A percentile compares a stretch with the other conserved stretches of the same genome.
These are phyloP conservation scores for Phytophthora cajani DNA, from an alignment of 352 stramenopile genomes.

Conservation along the genomic window DNA sequence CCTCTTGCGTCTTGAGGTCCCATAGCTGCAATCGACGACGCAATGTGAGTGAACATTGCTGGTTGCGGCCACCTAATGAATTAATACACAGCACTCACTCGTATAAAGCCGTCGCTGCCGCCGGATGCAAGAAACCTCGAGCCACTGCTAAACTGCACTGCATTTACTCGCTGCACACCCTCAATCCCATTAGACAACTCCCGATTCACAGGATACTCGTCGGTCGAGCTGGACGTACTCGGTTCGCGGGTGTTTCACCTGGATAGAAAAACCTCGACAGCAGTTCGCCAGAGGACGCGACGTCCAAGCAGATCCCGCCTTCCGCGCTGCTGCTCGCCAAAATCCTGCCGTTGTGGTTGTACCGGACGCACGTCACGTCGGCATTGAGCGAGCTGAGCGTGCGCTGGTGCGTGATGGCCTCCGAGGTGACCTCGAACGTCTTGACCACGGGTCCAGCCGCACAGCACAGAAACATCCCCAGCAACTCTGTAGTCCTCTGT, in stretches of 20 bases:
- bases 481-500: neutral
- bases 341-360: slow-evolving; percentile 79
- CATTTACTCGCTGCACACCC: slow-evolving; percentile 55
- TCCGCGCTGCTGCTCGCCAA: slow-evolving; percentile 69
- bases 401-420: slow-evolving; percentile 51
- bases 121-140: slow-evolving; percentile 73
- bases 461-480: slow-evolving; percentile 66
- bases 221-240: slow-evolving; percentile 27
- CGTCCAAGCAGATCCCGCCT: slow-evolving; percentile 63
- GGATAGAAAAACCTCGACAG: slow-evolving; percentile 73
- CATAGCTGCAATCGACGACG: slow-evolving; percentile 44
- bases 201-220: neutral
- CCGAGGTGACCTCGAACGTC: slow-evolving; percentile 66
- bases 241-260: slow-evolving; percentile 42
- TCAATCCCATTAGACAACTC: neutral
- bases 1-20: slow-evolving; percentile 80
- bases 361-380: slow-evolving; percentile 66
- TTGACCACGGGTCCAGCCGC: slow-evolving; percentile 56
- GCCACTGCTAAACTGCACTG: slow-evolving; percentile 74
- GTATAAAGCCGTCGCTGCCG: slow-evolving; percentile 61
- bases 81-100: slow-evolving; percentile 22
- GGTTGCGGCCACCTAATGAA: neutral
- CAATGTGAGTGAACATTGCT: neutral
- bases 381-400: slow-evolving; percentile 58
- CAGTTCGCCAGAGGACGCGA: slow-evolving; percentile 60